Evolutionary conservation across 176 grass and related monocot genomes (phyloP).

Genomic region (Elaeis guineensis): DNA sequence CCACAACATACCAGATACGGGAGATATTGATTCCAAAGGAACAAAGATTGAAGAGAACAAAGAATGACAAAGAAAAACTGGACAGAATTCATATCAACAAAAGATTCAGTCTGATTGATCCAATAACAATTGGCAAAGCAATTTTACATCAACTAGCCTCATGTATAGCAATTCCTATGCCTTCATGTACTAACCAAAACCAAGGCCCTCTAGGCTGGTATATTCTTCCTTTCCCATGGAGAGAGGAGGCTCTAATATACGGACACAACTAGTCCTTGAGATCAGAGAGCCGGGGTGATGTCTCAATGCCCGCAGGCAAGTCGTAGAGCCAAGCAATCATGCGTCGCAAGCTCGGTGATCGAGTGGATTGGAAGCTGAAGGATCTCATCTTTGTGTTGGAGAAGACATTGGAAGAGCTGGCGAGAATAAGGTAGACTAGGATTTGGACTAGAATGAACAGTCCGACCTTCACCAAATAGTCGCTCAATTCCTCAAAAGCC

Average conservation of each 20-base stretch:
- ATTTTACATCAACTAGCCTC: no score
- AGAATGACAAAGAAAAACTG: no score
- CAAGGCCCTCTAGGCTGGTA: no score
- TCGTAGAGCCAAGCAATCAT: constrained; percentile 45
- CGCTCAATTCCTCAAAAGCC: constrained; percentile 12
- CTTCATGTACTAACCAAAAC: no score
- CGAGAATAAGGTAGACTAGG: constrained; percentile 66
- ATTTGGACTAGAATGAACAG: constrained; percentile 64
- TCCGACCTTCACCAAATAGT: constrained; percentile 38
- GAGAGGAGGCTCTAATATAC: not conserved
- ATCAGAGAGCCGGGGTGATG: constrained; percentile 23
- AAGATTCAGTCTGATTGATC: no score
- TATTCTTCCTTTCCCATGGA: no score
- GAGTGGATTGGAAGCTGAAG: constrained; percentile 9
- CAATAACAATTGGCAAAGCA: no score
- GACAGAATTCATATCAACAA: no score
- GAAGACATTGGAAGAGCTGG: constrained; percentile 56
- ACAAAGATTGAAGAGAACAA: no score
- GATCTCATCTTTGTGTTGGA: constrained; percentile 25
- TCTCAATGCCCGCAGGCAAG: constrained; percentile 32
- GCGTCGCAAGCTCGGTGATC: constrained; percentile 33
- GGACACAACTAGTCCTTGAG: not conserved
- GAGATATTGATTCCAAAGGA: no score
- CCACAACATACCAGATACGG: no score
- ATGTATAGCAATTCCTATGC: no score